Base-by-base conservation (phyloP, 495 filamentous ascomycete species). In the Bacidia gigantensis region DNA sequence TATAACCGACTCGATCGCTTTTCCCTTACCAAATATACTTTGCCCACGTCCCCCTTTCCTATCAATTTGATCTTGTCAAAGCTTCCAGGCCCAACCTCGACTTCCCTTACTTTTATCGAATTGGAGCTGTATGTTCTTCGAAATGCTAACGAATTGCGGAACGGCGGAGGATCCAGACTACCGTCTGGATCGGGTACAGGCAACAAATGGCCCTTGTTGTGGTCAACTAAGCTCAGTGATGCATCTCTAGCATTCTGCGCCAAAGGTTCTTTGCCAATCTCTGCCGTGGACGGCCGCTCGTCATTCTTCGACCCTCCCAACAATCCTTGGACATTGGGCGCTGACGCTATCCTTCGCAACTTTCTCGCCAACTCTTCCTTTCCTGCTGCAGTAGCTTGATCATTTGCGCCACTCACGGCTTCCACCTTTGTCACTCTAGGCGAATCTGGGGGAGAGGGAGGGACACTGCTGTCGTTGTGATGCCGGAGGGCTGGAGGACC, bases 11-110 rank as follows among this genome's bases (percentile, higher is more conserved):
- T 82, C 56, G 87, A 89, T 76, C 96, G 96, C 79, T 97, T 98
- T 68, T 98, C 92, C 59, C 88, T 77, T 32, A 98, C 92, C 60
- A 98, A 71, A 64, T 98, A 98, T 20, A 98, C 92, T 70, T 98
- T 98, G 26, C 92, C 92, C 23, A 98, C 92, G 67, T 98, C 92
- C 55, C 92, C 92, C 71, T 98, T 98, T 17, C 92, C 92, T 64
- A 98, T 93, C 67, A 98, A 72, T 63, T 97, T 97, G 69, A 98
- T 95, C 79, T 98, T 98, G 69, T 98, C 92, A 63, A 98, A 98
- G 60, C 92, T 98, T 53, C 82, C 75, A 5, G 92, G 92, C 0
- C 90, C 86, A 29, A 98, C 92, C 69, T 98, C 92, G 46, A 98
- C 92, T 65, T 95, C 86, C 58, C 90, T 79, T 53, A 98, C 44